phyloP scores from a whole-genome alignment of 164 flowering plant genomes.

The Dillenia turbinata region DNA sequence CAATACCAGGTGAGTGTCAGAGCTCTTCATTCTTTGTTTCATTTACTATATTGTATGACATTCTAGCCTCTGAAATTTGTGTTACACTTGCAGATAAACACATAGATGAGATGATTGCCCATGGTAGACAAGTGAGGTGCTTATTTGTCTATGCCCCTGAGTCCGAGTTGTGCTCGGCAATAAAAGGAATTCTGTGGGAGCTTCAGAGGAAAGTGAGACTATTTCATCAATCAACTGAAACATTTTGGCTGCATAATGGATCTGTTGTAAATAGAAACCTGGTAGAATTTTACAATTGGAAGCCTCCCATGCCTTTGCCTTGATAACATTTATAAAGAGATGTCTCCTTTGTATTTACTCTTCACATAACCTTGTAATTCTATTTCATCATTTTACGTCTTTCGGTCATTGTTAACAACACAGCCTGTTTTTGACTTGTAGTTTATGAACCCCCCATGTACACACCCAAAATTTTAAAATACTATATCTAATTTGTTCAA shows the following conservation, averaged over 20 bases:
- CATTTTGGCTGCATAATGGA: constrained; percentile 94
- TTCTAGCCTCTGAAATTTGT: neutral
- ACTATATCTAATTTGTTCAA: too few relatives aligned
- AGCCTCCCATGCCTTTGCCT: constrained; percentile 77
- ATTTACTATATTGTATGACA: neutral
- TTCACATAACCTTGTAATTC: neutral
- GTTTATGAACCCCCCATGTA: too few relatives aligned
- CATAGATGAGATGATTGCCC: constrained; percentile 61
- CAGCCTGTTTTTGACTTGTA: too few relatives aligned
- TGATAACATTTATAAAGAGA: constrained; percentile 17
- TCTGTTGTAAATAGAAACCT: constrained; percentile 68
- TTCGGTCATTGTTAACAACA: too few relatives aligned
- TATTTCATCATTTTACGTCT: too few relatives aligned
- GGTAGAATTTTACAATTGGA: constrained; percentile 62
- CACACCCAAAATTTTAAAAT: too few relatives aligned
- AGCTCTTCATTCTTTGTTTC: neutral
- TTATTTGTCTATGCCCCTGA: constrained; percentile 77
- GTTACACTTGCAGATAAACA: constrained; percentile 47
- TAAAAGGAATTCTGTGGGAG: constrained; percentile 82
- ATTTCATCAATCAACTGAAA: constrained; percentile 87
- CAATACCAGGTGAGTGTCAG: constrained; percentile 64
- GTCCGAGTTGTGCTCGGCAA: constrained; percentile 68
- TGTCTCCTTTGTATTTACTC: neutral
- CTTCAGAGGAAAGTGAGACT: constrained; percentile 81
- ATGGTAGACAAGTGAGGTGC: constrained; percentile 73